Evolutionary conservation across 1,139 yeast species (phyloP), one percentile per base, ranked within the genome.

Genomic region (Zhuliangozyma parablackwelliae): DNA sequence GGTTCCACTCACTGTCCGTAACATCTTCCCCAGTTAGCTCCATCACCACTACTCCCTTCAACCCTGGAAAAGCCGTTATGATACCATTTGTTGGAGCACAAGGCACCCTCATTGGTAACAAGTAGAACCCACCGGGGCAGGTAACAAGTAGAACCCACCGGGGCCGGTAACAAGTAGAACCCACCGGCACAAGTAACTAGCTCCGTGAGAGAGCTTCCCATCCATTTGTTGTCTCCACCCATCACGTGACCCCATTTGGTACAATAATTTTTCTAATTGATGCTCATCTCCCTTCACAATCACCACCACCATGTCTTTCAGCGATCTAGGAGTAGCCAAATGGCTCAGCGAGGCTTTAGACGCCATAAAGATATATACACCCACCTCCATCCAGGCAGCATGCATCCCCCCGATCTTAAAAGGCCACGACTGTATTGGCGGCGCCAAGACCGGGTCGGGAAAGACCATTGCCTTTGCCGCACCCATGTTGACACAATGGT

Each of bases 401-500:
- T 89, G 97, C 57, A 92, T 92, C 34, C 97, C 97, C 0, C 77
- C 83, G 41, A 86, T 92, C 42, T 58, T 92, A 32, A 70, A 69
- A 28, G 97, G 95, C 8, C 77, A 81, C 48, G 96, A 90, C 59
- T 90, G 97, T 59, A 92, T 92, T 35, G 99, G 98, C 36, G 98
- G 98, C 28, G 98, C 99, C 31, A 86, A 86, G 59, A 92, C 99
- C 0, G 99, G 99, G 63, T 83, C 95, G 26, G 99, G 99, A 75
- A 92, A 92, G 57, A 92, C 99, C 3, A 82, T 94, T 26, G 96
- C 98, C 0, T 92, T 92, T 72, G 97, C 95, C 1, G 94, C 90
- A 21, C 98, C 98, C 1, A 92, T 92, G 89, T 67, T 92, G 39
- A 80, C 95, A 1, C 75, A 82, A 52, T 92, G 98, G 97, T 85